phyloP scores from a whole-genome alignment of 2,329 filamentous ascomycete genomes.

The Graphilbum ipis-grandicollis region DNA sequence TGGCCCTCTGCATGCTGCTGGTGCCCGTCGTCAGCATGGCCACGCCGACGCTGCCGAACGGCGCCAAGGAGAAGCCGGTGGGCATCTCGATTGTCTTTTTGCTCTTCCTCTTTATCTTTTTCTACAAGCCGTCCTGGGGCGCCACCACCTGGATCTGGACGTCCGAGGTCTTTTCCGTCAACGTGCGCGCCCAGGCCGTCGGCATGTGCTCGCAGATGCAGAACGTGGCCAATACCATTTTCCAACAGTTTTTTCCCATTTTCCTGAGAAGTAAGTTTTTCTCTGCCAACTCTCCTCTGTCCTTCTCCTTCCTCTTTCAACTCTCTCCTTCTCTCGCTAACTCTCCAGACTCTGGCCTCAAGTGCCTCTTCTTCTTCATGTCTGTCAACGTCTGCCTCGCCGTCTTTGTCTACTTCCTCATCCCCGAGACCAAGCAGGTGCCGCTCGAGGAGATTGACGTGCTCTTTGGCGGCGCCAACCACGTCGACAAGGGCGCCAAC shows the following conservation, averaged over 20 bases:
- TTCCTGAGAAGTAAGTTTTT: conserved; percentile 32
- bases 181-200: conserved; percentile 52
- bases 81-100: conserved; percentile 48
- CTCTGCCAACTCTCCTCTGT: background rate
- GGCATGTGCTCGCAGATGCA: conserved; percentile 42
- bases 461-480: conserved; percentile 37
- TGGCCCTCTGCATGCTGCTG: conserved; percentile 54
- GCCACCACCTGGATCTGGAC: conserved; percentile 54
- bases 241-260: conserved; percentile 51
- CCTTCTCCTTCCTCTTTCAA: background rate
- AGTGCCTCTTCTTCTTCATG: conserved; percentile 24
- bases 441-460: conserved; percentile 37
- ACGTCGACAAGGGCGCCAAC: conserved; percentile 34
- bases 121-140: conserved; percentile 50
- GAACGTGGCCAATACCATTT: conserved; percentile 45
- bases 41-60: conserved; percentile 30
- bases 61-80: conserved; percentile 36
- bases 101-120: conserved; percentile 44
- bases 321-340: background rate
- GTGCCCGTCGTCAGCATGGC: conserved; percentile 25
- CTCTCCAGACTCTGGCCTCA: conserved; percentile 15
- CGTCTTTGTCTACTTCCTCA: conserved; percentile 25
- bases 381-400: conserved; percentile 25
- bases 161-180: conserved; percentile 49
- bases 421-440: conserved; percentile 29